Percentiles rank a stretch among this genome's conserved stretches.
Evolutionary conservation across 805 yeast species (phyloP).

Genomic region (Jamesozyma gamospora): DNA sequence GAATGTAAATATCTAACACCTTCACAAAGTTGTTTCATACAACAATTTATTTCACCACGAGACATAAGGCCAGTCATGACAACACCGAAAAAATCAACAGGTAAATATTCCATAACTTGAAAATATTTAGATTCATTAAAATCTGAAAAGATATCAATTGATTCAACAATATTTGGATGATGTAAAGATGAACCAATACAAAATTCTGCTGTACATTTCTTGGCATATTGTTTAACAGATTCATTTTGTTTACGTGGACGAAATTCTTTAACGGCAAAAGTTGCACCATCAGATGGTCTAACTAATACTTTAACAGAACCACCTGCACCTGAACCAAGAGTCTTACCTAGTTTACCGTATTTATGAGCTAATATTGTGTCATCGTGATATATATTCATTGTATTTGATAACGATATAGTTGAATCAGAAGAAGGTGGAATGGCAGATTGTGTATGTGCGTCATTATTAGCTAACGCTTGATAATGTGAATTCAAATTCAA

Average conservation of each 20-base stretch:
- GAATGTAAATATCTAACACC: constrained; percentile 70
- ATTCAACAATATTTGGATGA: constrained; percentile 72
- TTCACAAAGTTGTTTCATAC: constrained; percentile 59
- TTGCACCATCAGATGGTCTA: constrained; percentile 57
- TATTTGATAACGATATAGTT: constrained; percentile 26
- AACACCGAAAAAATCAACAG: constrained; percentile 74
- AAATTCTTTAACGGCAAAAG: constrained; percentile 79
- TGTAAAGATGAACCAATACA: constrained; percentile 76
- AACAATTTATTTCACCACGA: constrained; percentile 72
- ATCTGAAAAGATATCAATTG: constrained; percentile 52
- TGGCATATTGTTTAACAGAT: constrained; percentile 65
- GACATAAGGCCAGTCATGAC: constrained; percentile 82
- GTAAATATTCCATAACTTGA: constrained; percentile 82
- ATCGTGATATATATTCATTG: constrained; percentile 35
- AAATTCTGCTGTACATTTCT: constrained; percentile 80
- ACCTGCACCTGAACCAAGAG: constrained; percentile 80
- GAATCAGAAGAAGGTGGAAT: constrained; percentile 30
- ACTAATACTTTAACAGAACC: constrained; percentile 69
- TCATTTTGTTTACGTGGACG: constrained; percentile 64
- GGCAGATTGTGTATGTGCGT: constrained; percentile 27
- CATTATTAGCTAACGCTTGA: background rate
- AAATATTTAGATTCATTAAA: constrained; percentile 60
- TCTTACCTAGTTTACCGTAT: constrained; percentile 66
- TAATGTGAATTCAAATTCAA: constrained; percentile 11
- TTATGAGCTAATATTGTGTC: constrained; percentile 47